Evolutionary conservation across 495 filamentous ascomycete genomes (phyloP).

Genomic region (Jackrogersella multiformis): DNA sequence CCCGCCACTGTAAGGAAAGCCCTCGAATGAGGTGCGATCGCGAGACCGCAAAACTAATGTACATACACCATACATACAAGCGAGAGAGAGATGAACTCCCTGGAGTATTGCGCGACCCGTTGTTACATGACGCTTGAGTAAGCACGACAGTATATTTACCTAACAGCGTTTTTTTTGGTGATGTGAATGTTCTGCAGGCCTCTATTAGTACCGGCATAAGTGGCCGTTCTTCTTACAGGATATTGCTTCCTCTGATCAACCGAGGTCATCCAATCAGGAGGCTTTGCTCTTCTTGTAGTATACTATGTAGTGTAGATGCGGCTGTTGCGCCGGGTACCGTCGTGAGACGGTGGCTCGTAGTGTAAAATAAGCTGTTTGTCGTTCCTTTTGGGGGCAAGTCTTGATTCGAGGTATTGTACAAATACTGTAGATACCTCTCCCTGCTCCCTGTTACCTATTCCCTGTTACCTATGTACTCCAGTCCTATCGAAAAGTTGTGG

Average conservation of each 20-base stretch:
- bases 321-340: constrained; percentile 38
- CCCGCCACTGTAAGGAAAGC: constrained; percentile 4
- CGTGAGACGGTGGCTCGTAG: constrained; percentile 22
- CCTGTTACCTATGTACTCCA: constrained; percentile 24
- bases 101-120: constrained; percentile 24
- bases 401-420: constrained; percentile 1
- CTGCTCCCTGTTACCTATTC: neutral
- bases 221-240: constrained; percentile 26
- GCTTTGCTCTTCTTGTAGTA: constrained; percentile 4
- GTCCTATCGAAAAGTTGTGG: constrained; percentile 45
- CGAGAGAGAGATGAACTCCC: constrained; percentile 22
- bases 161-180: too few species aligned
- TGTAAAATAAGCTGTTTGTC: too few species aligned
- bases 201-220: constrained; percentile 43
- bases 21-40: constrained; percentile 22
- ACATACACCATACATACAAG: too few species aligned
- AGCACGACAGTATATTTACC: constrained; percentile 28
- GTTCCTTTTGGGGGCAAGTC: constrained; percentile 13
- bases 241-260: constrained; percentile 34
- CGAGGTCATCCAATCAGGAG: constrained; percentile 27
- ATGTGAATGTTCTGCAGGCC: constrained; percentile 17
- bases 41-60: constrained; percentile 19
- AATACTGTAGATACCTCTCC: constrained; percentile 2
- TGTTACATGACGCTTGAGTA: constrained; percentile 39
- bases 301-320: constrained; percentile 29